Evolutionary conservation across 768 basidiomycete genomes (phyloP), one percentile per base, ranked within the genome.

Genomic region (Pisolithus tinctorius): DNA sequence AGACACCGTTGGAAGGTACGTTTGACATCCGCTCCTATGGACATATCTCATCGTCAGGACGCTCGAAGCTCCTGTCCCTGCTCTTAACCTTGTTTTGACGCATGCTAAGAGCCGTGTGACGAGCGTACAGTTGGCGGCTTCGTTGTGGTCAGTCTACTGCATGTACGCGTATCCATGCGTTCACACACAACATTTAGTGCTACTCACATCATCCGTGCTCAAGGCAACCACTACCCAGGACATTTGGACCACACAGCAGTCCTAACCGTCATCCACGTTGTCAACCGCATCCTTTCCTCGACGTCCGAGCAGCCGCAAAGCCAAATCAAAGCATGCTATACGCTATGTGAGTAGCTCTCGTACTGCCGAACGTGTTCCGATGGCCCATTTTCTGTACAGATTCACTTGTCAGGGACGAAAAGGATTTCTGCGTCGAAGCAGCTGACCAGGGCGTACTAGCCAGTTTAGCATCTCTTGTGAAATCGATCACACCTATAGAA

Each of bases 281-380:
- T 89, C 30, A 85, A 82, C 55, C 75, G 81, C 4, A 70, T 87
- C 41, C 67, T 89, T 20, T 62, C 70, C 1, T 71, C 74, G 2
- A 60, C 73, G 4, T 56, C 63, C 6, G 78, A 82, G 45, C 60
- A 68, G 23, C 63, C 71, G 3, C 64, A 67, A 42, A 75, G 66
- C 16, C 74, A 79, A 31, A 81, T 80, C 1, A 84, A 78, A 62
- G 84, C 88, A 0, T 91, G 89, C 62, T 88, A 86, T 60, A 78
- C 85, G 14, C 67, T 95, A 0, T 82, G 88, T 92, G 52, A 13
- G 83, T 74, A 14, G 40, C 13, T 16, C 38, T 30, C 41, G 29
- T 8, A 37, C 40, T 46, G n/a, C 36, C 29, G n/a, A 37, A n/a
- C 26, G 9, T 14, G n/a, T 8, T 27, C n/a, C 36, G 36, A 42